Percentiles rank a stretch among this genome's conserved stretches.
phyloP scores from a whole-genome alignment of 495 filamentous ascomycete genomes.

The Aspergillus incahuasiensis region DNA sequence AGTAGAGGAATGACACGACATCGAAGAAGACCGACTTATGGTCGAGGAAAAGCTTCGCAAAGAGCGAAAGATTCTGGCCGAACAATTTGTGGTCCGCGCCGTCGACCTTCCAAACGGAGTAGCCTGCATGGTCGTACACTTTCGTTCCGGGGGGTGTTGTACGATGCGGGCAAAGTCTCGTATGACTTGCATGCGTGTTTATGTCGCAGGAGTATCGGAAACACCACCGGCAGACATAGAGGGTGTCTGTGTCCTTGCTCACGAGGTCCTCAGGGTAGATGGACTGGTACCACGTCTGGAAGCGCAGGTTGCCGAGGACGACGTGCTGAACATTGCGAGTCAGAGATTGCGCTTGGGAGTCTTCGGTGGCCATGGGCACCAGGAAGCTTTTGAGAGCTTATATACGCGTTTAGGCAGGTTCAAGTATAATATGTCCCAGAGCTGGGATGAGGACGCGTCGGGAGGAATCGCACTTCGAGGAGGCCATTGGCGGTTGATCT shows the following conservation, averaged over 20 bases:
- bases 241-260: constrained; percentile 53
- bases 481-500: constrained; percentile 2
- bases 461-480: background rate
- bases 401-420: background rate
- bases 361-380: constrained; percentile 27
- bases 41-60: constrained; percentile 96
- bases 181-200: constrained; percentile 53
- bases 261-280: constrained; percentile 75
- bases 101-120: constrained; percentile 84
- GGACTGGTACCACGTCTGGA: constrained; percentile 75
- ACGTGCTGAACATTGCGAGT: constrained; percentile 70
- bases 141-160: constrained; percentile 40
- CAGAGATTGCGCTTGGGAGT: constrained; percentile 27
- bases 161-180: constrained; percentile 32
- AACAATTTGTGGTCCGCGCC: constrained; percentile 87
- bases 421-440: background rate
- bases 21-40: constrained; percentile 99
- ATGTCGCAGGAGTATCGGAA: constrained; percentile 85
- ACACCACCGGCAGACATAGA: constrained; percentile 90
- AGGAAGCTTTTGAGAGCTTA: background rate
- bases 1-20: constrained; percentile 91
- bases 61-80: constrained; percentile 91
- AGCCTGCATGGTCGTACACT: constrained; percentile 57
- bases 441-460: background rate
- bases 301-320: constrained; percentile 66